Base-by-base conservation (phyloP, 805 yeast species). In the Candida michaelii region DNA sequence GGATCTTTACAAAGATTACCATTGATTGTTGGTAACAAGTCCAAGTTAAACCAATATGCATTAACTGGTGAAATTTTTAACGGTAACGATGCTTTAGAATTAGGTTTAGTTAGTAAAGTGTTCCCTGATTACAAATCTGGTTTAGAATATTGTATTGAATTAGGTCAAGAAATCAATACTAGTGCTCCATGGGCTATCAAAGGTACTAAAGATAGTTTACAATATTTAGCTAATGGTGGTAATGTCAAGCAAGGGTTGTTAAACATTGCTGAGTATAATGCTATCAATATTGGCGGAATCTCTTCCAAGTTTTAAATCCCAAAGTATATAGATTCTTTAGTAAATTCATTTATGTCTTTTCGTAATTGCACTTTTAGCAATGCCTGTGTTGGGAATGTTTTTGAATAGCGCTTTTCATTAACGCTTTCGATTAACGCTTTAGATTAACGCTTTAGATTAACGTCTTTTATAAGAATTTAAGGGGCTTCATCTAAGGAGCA, bases 1-100 rank as follows among this genome's bases (percentile, higher is more conserved):
- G 95, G 95, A 4, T 73, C 86, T 1, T 66, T 85, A 44, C 90
- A 85, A 61, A 70, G 91, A 55, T 54, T 84, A 44, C 83, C 87
- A 4, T 54, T 56, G 14, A 43, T 81, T 1, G 73, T 74, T 14
- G 73, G 73, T 32, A 82, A 82, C 56, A 62, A 67, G 12, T 80
- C 87, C 4, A 69, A 77, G 64, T 62, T 83, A 46, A 74, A 73
- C 56, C 85, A 82, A 50, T 61, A 78, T 36, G 79, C 85, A 4
- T 70, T 79, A 48, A 80, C 89, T 0, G 91, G 83, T 7, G 75
- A 76, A 18, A 58, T 61, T 10, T 83, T 83, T 46, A 62, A 63
- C 12, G 74, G 77, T 1, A 62, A 66, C n/a, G 82, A 77, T 45
- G 89, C 90, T 0, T 50, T 58, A 33, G 59, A 60, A 24, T 52